Base-by-base conservation (phyloP, 352 stramenopile species). In the Globisporangium radiosum region DNA sequence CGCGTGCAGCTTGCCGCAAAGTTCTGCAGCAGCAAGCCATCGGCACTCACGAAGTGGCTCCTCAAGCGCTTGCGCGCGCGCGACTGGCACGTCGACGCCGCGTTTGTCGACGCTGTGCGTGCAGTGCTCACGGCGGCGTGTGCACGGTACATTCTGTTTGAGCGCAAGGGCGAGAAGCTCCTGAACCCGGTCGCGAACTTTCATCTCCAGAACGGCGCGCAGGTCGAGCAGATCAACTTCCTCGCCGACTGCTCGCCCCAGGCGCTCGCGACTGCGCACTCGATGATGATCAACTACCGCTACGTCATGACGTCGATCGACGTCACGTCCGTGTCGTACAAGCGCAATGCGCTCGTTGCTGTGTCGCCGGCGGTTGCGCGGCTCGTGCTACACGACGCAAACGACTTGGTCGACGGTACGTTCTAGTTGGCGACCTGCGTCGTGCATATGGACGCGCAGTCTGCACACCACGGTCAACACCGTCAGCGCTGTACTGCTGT, bases 251-350 rank as follows among this genome's bases (percentile, higher is more conserved):
- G 70, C 14, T 87, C 81, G 4, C 60, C 66, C 7, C 67, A 73
- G 15, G 76, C 75, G 9, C 59, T 90, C 40, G 56, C 58, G 14
- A 72, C 56, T 7, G 73, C 79, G 19, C 72, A 86, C 6, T 79
- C 77, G 7, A 84, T 90, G 65, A 94, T 94, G 85, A 88, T 94
- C 69, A 94, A 94, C 64, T 94, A 94, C 57, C 81, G 85, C 50
- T 94, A 94, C 58, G 87, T 78, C 58, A 92, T 94, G 79, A 89
- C 71, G 5, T 88, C 78, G 38, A 82, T 90, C 52, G 75, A 90
- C 37, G 65, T 75, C 5, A 92, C 85, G 11, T 92, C 82, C 4
- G 72, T 86, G 7, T 91, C 81, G 38, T 94, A 94, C 73, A 90
- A 90, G 50, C 75, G 79, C 14, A 73, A 88, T 52, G 87, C 79